Evolutionary conservation across 1,284 basidiomycete species (phyloP), one percentile per base, ranked within the genome.

Genomic region (Pseudozyma sp.): DNA sequence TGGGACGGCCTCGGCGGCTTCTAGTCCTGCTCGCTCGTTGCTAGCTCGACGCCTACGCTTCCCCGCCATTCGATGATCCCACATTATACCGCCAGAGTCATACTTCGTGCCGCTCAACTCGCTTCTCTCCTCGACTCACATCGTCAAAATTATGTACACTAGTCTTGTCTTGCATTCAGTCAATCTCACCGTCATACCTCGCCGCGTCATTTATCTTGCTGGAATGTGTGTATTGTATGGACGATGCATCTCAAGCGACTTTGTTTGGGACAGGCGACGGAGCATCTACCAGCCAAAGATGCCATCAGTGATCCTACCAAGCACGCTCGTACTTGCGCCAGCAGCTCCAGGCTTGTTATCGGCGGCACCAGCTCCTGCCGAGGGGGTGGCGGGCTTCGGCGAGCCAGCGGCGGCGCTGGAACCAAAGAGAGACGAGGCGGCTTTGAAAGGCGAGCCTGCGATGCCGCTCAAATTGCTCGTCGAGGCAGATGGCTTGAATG

Each of bases 1-100:
- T 84, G 82, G 82, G 82, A 82, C 31, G 82, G 81, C n/a, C 59
- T 84, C 7, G 81, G 82, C 19, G 80, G 72, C 19, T 73, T 60
- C 55, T 73, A n/a, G 50, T 9, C 29, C 16, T 19, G 7, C 13
- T 24, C 19, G 16, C 19, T 34, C 6, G 4, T 11, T n/a, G n/a
- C 16, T 9, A 16, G 30, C 34, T 9, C 29, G 29, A 13, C 50
- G 14, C 47, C 11, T 19, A 1, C 16, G 46, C n/a, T 29, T 19
- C 37, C 24, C 45, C 10, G 17, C 17, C 43, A 44, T 44, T 44
- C 24, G 24, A 24, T 24, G 24, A 24, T 24, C 19, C 33, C 43
- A 42, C 13, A 47, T 16, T 44, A 47, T 50, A 45, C 52, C 53
- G 30, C 16, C 13, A 19, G 7, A 19, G 33, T 19, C 46, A n/a